Percentiles rank a stretch among this genome's conserved stretches.
These are phyloP conservation scores for Pythium pyrilobum DNA, from an alignment of 352 stramenopile genomes.

Conservation along the genomic window DNA sequence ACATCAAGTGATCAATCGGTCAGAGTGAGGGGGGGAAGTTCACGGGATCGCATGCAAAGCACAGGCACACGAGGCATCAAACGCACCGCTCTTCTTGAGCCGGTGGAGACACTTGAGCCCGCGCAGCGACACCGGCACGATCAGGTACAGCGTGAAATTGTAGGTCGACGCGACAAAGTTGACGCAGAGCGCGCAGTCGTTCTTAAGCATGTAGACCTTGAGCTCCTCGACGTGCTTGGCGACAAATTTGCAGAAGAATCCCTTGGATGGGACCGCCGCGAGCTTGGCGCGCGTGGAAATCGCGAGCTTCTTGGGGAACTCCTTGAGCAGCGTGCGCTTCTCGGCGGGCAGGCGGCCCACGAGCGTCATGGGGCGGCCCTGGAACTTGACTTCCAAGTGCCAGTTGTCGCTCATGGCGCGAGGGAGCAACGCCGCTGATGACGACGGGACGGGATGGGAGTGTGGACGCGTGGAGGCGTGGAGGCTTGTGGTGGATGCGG, in stretches of 20 bases:
- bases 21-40: not conserved
- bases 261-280: conserved; percentile 72
- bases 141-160: conserved; percentile 82
- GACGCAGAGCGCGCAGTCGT: conserved; percentile 79
- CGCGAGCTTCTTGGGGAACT: conserved; percentile 72
- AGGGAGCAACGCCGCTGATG: too few species aligned
- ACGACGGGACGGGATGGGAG: too few species aligned
- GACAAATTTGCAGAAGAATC: conserved; percentile 89
- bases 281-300: conserved; percentile 79
- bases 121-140: conserved; percentile 59
- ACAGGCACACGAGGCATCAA: not conserved
- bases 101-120: conserved; percentile 75
- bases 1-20: too few species aligned
- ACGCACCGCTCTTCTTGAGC: conserved; percentile 71
- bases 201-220: conserved; percentile 86
- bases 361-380: conserved; percentile 60
- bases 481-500: too few species aligned
- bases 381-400: conserved; percentile 84
- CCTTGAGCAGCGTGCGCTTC: conserved; percentile 68
- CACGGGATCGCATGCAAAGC: not conserved
- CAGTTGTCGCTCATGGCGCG: conserved; percentile 64
- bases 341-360: conserved; percentile 73
- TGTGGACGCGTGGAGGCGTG: too few species aligned
- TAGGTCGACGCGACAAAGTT: conserved; percentile 77
- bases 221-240: conserved; percentile 81